Base-by-base conservation (phyloP, 345 rosid genomes). In the Bretschneidera sinensis region DNA sequence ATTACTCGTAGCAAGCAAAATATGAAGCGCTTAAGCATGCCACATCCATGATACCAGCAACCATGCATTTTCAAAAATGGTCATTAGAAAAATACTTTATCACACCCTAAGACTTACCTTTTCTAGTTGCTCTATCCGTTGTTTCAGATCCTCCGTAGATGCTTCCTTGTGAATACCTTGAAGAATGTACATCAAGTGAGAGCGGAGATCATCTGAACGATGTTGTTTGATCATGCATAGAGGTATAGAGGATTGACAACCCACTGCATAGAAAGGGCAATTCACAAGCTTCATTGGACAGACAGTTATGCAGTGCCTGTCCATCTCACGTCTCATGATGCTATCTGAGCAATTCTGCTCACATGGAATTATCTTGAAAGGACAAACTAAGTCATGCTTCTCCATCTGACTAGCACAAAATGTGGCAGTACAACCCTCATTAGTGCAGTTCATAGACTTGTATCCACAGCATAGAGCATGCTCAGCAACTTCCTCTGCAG, bases 311-410 rank as follows among this genome's bases (percentile, higher is more conserved):
- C 99, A 89, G 68, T 89, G 99, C 64, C 87, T 69, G 67, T 89
- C 97, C 99, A 89, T 89, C 19, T 80, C 92, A 0, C 86, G 92
- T 65, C 97, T 80, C 95, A 87, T 80, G 57, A 89, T 71, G 61
- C 59, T 56, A 21, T 73, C 81, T 1, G 83, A 68, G 69, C 99
- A 90, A 33, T 77, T 78, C 59, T 89, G 99, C 66, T 90, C 99
- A 16, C 97, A 94, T 0, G 71, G 89, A 23, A 94, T 78, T 25
- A 90, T 74, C 83, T 94, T 94, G 55, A 85, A 94, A 48, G 95
- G 89, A 59, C 99, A 94, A 61, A 59, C 51, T 4, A 74, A 70
- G 64, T 87, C 95, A 24, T 94, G 97, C 52, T 81, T 76, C 75
- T 83, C 89, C 77, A 70, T 7, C 55, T 84, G 83, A 13, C 63